Evolutionary conservation across 2,329 filamentous ascomycete genomes (phyloP), one percentile per base, ranked within the genome.

Genomic region (Penicillium sp.): DNA sequence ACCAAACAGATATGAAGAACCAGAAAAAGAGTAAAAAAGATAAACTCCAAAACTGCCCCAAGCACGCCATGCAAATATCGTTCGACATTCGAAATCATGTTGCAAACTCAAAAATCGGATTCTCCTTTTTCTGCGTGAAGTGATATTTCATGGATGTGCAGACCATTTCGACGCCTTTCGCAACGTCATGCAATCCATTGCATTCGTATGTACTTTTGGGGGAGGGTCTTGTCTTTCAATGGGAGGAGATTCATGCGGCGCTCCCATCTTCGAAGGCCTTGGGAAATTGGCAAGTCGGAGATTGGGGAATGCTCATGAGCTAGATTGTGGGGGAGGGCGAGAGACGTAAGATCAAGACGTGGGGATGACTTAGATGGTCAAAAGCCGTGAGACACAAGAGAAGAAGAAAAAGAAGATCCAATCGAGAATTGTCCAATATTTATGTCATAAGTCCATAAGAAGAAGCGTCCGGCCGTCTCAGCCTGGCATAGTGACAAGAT

Each of bases 11-110:
- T 5, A 43, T 19, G 31, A n/a, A 44, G 42, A 33, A 45, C 5
- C 7, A 59, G 51, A 44, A 56, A 51, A 50, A 43, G 21, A 42
- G n/a, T 18, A 5, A 39, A 23, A 39, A 60, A 45, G 36, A 46
- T 33, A 56, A 43, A 53, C 51, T 52, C 50, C 37, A 52, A 49
- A 51, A 39, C 29, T n/a, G 43, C 37, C 50, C 58, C 49, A 57
- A 52, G 48, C 53, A 54, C 55, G 56, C 60, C 62, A 63, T 64
- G 62, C 60, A 64, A 60, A 58, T 55, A 60, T 65, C 61, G 43
- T 62, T 49, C 60, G 62, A 61, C 51, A 51, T 51, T 56, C 53
- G 52, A 55, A 43, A 45, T 61, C 54, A 56, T 62, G 51, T 52
- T 55, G 28, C 56, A 56, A 28, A 52, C 37, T 52, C 50, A 52